Conservation (phyloP, 208 protist genomes). For the Trypanosoma boissoni region DNA sequence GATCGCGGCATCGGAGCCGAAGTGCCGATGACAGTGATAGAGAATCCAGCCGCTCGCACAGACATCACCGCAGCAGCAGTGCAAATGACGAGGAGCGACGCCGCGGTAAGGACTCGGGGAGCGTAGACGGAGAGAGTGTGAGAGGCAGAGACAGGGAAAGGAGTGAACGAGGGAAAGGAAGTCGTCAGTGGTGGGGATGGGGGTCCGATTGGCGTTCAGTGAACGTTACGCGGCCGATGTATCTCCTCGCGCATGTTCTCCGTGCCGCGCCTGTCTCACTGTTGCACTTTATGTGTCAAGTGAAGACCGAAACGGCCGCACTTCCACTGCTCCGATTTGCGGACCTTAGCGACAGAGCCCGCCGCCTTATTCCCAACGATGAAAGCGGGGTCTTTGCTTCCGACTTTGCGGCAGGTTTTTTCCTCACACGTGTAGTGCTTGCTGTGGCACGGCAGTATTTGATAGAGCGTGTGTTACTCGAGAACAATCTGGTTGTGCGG, state of each 20-base stretch:
- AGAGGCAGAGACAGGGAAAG: no score
- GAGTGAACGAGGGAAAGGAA: neutral
- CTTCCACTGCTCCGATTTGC: constrained; percentile 46
- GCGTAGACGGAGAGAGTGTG: no score
- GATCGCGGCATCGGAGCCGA: no score
- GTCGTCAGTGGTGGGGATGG: constrained; percentile 4
- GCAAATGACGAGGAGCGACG: no score
- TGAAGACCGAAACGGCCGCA: constrained; percentile 58
- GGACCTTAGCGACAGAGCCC: constrained; percentile 13
- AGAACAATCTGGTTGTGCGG: constrained; percentile 68
- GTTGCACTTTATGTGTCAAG: constrained; percentile 60
- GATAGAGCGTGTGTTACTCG: constrained; percentile 50
- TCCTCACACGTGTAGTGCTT: constrained; percentile 43
- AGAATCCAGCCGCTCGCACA: no score
- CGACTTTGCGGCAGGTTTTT: constrained; percentile 25
- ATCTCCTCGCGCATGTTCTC: constrained; percentile 57
- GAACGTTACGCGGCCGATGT: constrained; percentile 37
- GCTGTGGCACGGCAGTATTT: constrained; percentile 40
- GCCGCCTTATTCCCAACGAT: constrained; percentile 2
- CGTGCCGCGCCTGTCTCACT: constrained; percentile 52
- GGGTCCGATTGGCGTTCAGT: constrained; percentile 10
- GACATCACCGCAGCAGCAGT: no score
- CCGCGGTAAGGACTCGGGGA: no score
- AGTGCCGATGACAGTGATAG: no score
- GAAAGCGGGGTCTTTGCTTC: constrained; percentile 15